Evolutionary conservation across 169 alveolate genomes (phyloP).

Genomic region (Miamiensis avidus): DNA sequence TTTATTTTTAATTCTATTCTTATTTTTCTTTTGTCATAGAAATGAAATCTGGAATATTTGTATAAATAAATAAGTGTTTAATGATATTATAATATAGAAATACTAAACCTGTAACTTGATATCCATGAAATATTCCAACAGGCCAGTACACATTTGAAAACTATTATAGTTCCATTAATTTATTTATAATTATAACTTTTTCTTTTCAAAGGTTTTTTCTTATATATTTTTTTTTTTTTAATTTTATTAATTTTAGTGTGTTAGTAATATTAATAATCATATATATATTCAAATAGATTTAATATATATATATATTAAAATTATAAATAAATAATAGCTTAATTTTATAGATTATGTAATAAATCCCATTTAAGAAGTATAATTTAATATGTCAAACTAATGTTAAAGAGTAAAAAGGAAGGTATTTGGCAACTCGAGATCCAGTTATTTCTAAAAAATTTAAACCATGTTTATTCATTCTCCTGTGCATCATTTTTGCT

Average conservation of each 20-base stretch:
- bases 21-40: too few species aligned
- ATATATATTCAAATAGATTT: too few species aligned
- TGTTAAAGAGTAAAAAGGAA: conserved; percentile 56
- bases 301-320: too few species aligned
- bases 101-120: not conserved
- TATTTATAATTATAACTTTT: too few species aligned
- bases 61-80: too few species aligned
- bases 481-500: conserved; percentile 44
- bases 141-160: not conserved
- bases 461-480: conserved; percentile 47
- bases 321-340: too few species aligned
- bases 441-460: conserved; percentile 52
- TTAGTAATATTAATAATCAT: too few species aligned
- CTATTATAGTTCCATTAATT: not conserved
- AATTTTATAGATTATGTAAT: too few species aligned
- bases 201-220: not conserved
- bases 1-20: not conserved
- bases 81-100: too few species aligned
- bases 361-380: not conserved
- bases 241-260: too few species aligned
- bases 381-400: conserved; percentile 29
- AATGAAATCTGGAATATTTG: too few species aligned
- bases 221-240: too few species aligned
- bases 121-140: not conserved
- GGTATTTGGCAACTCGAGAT: conserved; percentile 38